phyloP scores from a whole-genome alignment of 2,329 filamentous ascomycete genomes.

The Pseudocercospora fuligena region DNA sequence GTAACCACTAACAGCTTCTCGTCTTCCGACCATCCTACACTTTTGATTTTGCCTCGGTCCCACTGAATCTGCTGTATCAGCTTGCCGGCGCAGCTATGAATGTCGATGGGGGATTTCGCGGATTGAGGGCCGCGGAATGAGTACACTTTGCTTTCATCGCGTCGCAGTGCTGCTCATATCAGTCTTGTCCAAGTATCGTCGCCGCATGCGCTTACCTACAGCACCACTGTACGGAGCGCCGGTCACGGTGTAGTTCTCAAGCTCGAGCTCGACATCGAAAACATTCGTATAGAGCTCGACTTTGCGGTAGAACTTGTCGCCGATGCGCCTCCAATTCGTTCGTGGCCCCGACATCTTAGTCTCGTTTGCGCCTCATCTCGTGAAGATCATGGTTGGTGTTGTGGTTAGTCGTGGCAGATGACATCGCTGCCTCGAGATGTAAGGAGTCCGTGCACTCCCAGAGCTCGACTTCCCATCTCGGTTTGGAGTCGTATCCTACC shows the following conservation, averaged over 20 bases:
- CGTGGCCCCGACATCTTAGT: conserved; percentile 64
- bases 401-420: background rate
- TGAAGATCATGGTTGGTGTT: background rate
- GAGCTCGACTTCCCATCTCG: background rate
- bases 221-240: conserved; percentile 94
- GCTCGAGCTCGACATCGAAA: conserved; percentile 90
- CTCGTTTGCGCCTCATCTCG: conserved; percentile 15
- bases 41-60: conserved; percentile 87
- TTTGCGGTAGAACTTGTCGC: conserved; percentile 94
- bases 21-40: conserved; percentile 94
- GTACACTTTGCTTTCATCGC: conserved; percentile 83
- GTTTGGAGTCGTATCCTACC: background rate
- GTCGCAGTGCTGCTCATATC: conserved; percentile 73
- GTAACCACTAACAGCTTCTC: conserved; percentile 89
- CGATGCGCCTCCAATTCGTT: conserved; percentile 92
- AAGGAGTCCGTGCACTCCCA: background rate
- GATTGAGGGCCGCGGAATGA: conserved; percentile 74
- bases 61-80: conserved; percentile 69
- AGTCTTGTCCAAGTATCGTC: conserved; percentile 24
- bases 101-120: conserved; percentile 83
- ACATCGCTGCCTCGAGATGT: background rate
- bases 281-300: conserved; percentile 89
- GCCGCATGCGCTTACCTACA: conserved; percentile 66
- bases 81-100: conserved; percentile 92
- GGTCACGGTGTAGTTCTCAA: conserved; percentile 90